Evolutionary conservation across 352 stramenopile genomes (phyloP).

Genomic region (Phytophthora cryptogea): DNA sequence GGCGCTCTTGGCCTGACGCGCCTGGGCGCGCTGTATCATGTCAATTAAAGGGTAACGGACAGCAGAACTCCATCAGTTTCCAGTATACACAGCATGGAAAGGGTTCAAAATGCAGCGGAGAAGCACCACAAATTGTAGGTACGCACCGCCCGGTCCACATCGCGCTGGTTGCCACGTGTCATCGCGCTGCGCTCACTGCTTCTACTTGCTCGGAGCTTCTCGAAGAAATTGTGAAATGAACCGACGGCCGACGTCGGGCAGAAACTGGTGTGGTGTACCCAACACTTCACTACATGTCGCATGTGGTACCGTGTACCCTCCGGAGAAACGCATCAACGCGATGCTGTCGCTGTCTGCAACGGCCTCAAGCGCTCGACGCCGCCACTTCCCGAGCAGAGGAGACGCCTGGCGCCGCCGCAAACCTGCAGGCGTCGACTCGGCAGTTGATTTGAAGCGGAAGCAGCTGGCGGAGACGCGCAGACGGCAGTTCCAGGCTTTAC

Average conservation of each 20-base stretch:
- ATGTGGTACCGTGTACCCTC: background rate
- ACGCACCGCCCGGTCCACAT: constrained; percentile 72
- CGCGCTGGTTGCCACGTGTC: constrained; percentile 84
- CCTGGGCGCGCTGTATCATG: constrained; percentile 65
- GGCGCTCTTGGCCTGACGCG: constrained; percentile 56
- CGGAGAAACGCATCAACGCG: constrained; percentile 10
- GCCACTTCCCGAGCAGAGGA: constrained; percentile 8
- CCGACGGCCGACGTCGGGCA: constrained; percentile 1
- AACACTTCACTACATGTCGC: constrained; percentile 1
- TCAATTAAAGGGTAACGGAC: constrained; percentile 10
- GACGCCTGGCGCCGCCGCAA: constrained; percentile 19
- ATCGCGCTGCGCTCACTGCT: constrained; percentile 30
- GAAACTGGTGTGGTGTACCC: too few relatives aligned
- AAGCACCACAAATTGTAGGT: background rate
- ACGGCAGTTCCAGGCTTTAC: constrained; percentile 1
- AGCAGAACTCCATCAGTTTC: constrained; percentile 11
- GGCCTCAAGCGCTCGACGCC: constrained; percentile 5
- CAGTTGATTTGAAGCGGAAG: constrained; percentile 14
- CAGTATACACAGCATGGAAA: background rate
- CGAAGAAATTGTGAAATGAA: constrained; percentile 35
- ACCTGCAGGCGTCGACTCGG: background rate
- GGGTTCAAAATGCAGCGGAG: background rate
- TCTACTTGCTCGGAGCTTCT: constrained; percentile 1
- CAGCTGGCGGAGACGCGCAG: background rate
- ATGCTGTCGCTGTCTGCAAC: constrained; percentile 30